Base-by-base conservation (phyloP, 75 land plant genomes). In the Cunninghamia lanceolata region DNA sequence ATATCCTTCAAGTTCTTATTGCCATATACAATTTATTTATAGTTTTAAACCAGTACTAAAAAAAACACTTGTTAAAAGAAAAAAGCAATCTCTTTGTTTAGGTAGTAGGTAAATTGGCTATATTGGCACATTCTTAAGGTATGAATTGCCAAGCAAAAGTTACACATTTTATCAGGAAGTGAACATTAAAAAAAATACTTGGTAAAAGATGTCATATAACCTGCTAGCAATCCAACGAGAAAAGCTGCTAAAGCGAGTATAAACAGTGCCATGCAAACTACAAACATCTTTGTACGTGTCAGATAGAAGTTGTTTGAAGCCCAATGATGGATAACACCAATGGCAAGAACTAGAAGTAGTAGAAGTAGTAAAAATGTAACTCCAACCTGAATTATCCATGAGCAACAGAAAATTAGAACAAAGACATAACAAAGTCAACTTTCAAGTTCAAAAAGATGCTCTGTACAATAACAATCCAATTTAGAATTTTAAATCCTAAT, bases 241-340 rank as follows among this genome's bases (percentile, higher is more conserved):
- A 97, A 98, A 45, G 99, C 99, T 74, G 99, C 97, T 85, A 98
- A 84, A 54, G 95, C 99, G 86, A 98, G 88, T 88, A 98, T 92
- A 91, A 95, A 93, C 66, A 95, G 94, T 80, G 95, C 91, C 53
- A 98, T 88, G 77, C 95, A 97, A 79, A 98, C 99, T 17, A 91
- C 85, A 76, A 95, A 82, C 92, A 92, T 96, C 87, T 98, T 96
- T 39, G 86, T 88, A n/a, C 99, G 93, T 19, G 99, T 97, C 88
- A 98, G 86, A 85, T 97, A 98, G 86, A 98, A 98, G 80, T 98
- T 97, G 89, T 98, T 96, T 84, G 96, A 97, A 82, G 99, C 99
- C 99, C 99, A 98, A 70, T 90, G 93, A 84, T 98, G 99, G 75
- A 94, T 91, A 52, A 95, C 99, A 86, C 99, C 94, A 88, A 98